Evolutionary conservation across 1,139 yeast species (phyloP), one percentile per base, ranked within the genome.

Genomic region (Suhomyces kunorum): DNA sequence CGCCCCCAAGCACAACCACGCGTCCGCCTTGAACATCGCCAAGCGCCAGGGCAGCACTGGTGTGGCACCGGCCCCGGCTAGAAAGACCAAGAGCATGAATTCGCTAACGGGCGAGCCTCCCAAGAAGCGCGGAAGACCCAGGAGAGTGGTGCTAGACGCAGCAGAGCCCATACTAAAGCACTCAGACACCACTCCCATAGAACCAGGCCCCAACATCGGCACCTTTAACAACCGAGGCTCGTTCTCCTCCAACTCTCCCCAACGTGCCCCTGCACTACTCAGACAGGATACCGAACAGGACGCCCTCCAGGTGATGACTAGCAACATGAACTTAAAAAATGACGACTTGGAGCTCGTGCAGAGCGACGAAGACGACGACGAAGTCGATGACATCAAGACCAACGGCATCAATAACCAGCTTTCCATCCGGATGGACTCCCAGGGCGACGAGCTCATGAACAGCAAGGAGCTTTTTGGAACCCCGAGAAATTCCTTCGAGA

Each of bases 1-100:
- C 5, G 92, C 92, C 5, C 92, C 92, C 27, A 85, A 84, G 54
- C 94, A 85, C 59, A 87, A 79, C 51, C 90, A 84, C 63, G 88
- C 90, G 0, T 68, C 80, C 6, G 78, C 80, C 1, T 59, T 71
- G 12, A 72, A 72, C 46, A 59, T 70, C 5, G 83, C 87, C 6
- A 76, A 64, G 36, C 54, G 74, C 26, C 67, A 62, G 41, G 59
- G 61, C 20, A 60, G 59, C n/a, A 50, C 55, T 1, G 48, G 56
- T 6, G 51, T 41, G 6, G 25, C 43, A 16, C 40, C 43, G 63
- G 39, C 56, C 1, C 36, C 54, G 14, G 51, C 56, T 8, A 48
- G 56, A 29, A 59, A 58, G 40, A 39, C 58, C 12, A 60, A 52
- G 39, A 58, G 64, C 32, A 52, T 56, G 34, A 50, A 49, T 23